Evolutionary conservation across 108 stramenopile species (phyloP).

Genomic region (Cyclostephanos invisitatus): DNA sequence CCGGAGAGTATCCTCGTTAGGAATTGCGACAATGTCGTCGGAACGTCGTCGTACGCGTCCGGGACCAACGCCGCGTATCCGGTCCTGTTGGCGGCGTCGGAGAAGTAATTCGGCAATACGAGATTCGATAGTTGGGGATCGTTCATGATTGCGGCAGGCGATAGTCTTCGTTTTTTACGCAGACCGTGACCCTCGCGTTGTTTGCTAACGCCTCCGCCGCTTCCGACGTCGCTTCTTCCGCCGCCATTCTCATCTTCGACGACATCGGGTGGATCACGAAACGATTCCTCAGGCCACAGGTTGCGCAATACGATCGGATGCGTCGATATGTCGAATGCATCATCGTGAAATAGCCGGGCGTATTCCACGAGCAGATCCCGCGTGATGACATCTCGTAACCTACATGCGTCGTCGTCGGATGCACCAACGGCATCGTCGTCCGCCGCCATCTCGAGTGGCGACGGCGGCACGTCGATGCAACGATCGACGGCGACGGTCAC

Average conservation of each 20-base stretch:
- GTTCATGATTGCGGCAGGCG: slow-evolving; percentile 53
- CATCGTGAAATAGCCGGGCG: slow-evolving; percentile 17
- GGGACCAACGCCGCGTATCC: slow-evolving; percentile 58
- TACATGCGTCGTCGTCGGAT: slow-evolving; percentile 3
- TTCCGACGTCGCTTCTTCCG: no score
- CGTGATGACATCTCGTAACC: slow-evolving; percentile 33
- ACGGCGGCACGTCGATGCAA: neutral
- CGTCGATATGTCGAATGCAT: slow-evolving; percentile 27
- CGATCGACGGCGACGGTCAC: neutral
- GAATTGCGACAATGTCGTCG: slow-evolving; percentile 37
- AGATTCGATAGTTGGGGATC: slow-evolving; percentile 55
- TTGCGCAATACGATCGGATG: slow-evolving; percentile 40
- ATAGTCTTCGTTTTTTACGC: slow-evolving; percentile 24
- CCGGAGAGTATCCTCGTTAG: slow-evolving; percentile 51
- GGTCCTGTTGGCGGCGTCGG: slow-evolving; percentile 47
- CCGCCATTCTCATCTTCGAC: no score
- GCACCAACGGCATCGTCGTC: neutral
- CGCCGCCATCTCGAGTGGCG: neutral
- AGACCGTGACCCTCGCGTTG: neutral
- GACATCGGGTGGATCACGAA: neutral
- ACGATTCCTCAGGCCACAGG: slow-evolving; percentile 32
- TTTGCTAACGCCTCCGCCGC: neutral
- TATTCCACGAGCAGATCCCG: slow-evolving; percentile 29
- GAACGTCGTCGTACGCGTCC: slow-evolving; percentile 41
- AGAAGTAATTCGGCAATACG: slow-evolving; percentile 56